Conservation (phyloP, 176 grass and related monocot species). For the Neostapfia colusana region DNA sequence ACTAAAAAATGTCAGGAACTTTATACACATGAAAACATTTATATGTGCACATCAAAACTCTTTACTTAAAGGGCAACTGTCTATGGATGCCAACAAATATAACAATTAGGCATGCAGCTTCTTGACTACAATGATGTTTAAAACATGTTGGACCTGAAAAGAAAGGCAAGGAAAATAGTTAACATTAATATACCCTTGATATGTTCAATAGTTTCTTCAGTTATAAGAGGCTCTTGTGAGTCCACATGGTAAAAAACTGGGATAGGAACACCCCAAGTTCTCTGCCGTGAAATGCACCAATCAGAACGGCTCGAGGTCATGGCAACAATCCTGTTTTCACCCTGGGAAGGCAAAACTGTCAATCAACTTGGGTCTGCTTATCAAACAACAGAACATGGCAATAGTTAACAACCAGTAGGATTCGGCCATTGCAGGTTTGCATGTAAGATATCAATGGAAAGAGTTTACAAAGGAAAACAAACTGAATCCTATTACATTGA, state of each 20-base stretch:
- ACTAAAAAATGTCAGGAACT: neutral
- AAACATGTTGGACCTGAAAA: constrained; percentile 7
- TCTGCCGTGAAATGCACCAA: constrained; percentile 99
- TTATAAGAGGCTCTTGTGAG: constrained; percentile 82
- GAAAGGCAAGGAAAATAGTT: constrained; percentile 39
- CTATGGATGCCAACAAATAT: constrained; percentile 3
- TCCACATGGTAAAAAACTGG: constrained; percentile 91
- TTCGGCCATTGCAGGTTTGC: constrained; percentile 21
- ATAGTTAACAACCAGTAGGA: constrained; percentile 9
- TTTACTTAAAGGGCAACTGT: neutral
- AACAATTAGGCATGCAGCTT: constrained; percentile 7
- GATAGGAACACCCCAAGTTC: constrained; percentile 97
- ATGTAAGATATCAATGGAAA: constrained; percentile 19
- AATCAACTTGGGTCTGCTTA: constrained; percentile 21
- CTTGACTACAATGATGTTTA: constrained; percentile 1
- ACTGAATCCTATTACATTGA: constrained; percentile 16
- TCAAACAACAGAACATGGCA: constrained; percentile 24
- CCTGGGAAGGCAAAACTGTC: constrained; percentile 52
- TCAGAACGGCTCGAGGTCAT: constrained; percentile 93
- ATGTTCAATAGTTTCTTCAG: constrained; percentile 90
- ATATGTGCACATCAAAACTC: neutral
- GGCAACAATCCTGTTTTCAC: constrained; percentile 88
- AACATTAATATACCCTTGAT: constrained; percentile 61
- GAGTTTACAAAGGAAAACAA: constrained; percentile 1
- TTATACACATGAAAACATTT: neutral